phyloP scores from a whole-genome alignment of 202 grass and related monocot species.

The Miscanthus sacchariflorus region DNA sequence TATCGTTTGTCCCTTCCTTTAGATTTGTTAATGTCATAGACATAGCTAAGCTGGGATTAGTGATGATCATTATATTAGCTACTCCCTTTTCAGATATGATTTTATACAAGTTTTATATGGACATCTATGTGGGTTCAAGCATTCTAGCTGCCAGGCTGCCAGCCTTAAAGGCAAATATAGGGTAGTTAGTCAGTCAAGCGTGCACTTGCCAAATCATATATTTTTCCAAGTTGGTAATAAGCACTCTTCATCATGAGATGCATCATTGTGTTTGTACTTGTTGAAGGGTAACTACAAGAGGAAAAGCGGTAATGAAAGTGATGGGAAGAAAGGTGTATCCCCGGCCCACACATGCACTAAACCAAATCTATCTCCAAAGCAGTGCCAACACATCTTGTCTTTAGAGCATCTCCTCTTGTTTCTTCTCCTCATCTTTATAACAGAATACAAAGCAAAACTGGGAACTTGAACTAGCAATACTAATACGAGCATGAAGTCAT shows the following conservation, averaged over 20 bases:
- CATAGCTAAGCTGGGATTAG: slow-evolving; percentile 26
- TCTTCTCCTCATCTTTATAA: slow-evolving; percentile 13
- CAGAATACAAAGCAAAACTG: slow-evolving; percentile 31
- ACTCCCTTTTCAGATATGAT: slow-evolving; percentile 48
- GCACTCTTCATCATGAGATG: slow-evolving; percentile 41
- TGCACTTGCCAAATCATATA: slow-evolving; percentile 52
- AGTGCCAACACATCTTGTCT: slow-evolving; percentile 43
- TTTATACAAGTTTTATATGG: slow-evolving; percentile 41
- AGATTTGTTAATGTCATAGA: slow-evolving; percentile 27
- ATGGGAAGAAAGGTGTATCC: neutral
- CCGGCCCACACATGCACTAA: slow-evolving; percentile 10
- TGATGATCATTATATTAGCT: slow-evolving; percentile 32
- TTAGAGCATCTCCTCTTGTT: slow-evolving; percentile 11
- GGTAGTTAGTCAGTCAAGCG: slow-evolving; percentile 49
- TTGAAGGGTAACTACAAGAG: slow-evolving; percentile 28
- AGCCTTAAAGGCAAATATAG: slow-evolving; percentile 44
- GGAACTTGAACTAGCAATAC: neutral
- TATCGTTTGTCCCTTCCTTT: slow-evolving; percentile 47
- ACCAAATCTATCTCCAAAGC: slow-evolving; percentile 32
- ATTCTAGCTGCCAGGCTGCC: slow-evolving; percentile 7
- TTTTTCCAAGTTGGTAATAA: slow-evolving; percentile 49
- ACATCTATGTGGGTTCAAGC: slow-evolving; percentile 31
- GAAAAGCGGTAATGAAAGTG: slow-evolving; percentile 53
- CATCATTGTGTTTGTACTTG: slow-evolving; percentile 59
- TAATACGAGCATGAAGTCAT: neutral